Conservation (phyloP, 352 stramenopile species). For the Phytopythium delawarense region DNA sequence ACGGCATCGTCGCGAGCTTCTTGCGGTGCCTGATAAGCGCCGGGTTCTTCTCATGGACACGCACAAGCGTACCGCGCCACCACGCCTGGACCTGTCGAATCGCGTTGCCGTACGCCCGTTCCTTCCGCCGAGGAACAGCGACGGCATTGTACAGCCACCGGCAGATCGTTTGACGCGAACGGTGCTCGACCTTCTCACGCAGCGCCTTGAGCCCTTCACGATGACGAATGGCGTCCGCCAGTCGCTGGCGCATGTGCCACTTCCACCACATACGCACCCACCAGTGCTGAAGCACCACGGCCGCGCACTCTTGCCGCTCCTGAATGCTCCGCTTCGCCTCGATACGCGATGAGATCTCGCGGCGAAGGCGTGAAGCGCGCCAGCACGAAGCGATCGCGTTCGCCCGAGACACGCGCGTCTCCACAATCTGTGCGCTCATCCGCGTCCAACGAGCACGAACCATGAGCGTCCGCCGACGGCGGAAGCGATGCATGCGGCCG, state of each 20-base stretch:
- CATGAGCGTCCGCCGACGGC: constrained; percentile 21
- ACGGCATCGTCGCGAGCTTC: constrained; percentile 48
- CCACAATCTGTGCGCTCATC: constrained; percentile 21
- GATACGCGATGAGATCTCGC: constrained; percentile 20
- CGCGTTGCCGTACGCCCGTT: constrained; percentile 11
- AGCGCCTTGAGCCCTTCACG: constrained; percentile 19
- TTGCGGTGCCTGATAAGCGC: constrained; percentile 47
- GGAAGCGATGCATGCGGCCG: constrained; percentile 15
- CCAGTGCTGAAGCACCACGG: constrained; percentile 33
- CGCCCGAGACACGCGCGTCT: constrained; percentile 18
- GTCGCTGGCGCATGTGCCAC: constrained; percentile 21
- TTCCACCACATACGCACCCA: constrained; percentile 37
- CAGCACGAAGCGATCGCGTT: constrained; percentile 32
- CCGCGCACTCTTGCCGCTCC: constrained; percentile 11
- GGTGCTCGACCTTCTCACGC: constrained; percentile 10
- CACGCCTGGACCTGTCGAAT: constrained; percentile 45
- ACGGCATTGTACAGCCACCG: constrained; percentile 23
- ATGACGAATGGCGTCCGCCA: constrained; percentile 21
- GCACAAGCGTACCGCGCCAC: constrained; percentile 67
- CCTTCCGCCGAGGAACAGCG: constrained; percentile 21
- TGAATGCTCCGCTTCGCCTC: constrained; percentile 10
- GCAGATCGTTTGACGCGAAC: constrained; percentile 18
- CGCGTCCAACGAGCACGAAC: constrained; percentile 28
- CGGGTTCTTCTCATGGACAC: constrained; percentile 34
- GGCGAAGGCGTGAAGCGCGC: constrained; percentile 22